Evolutionary conservation across 345 rosid genomes (phyloP), one percentile per base, ranked within the genome.

Genomic region (Lepidium africanum): DNA sequence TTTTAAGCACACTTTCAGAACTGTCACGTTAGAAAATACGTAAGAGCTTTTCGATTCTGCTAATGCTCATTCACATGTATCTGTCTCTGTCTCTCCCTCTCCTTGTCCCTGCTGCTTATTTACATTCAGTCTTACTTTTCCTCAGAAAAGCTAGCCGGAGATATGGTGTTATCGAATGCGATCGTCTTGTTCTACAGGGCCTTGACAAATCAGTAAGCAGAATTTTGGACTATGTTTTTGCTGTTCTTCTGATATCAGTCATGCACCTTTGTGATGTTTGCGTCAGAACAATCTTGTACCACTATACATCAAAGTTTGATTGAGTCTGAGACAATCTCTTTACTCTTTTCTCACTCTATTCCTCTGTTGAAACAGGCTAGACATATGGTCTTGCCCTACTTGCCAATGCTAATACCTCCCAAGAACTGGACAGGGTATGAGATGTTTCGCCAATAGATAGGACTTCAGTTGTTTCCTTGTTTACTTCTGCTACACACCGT

Each of bases 371-470:
- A 75, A 40, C 95, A 95, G 99, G 99, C 96, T 51, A 85, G 91
- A 75, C 96, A 91, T 80, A 91, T 91, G 97, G 96, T 95, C 74
- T 87, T 95, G 71, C 97, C 97, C 71, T 91, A 95, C 75, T 83
- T 95, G 93, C 99, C 99, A 40, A 95, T 95, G 99, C 59, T 95
- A 76, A 78, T 95, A 66, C 96, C 99, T 64, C 97, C 99, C 17
- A 27, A 69, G 77, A 85, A 91, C 70, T 95, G 99, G 99, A 86
- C 80, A 72, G 92, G 96, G 99, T 95, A 89, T 69, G 86, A 12
- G n/a, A 41, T 83, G 41, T 41, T 52, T 58, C 33, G 5, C 47
- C 33, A 49, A 35, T 65, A 57, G 11, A 41, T 40, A 50, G 48
- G 33, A 58, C 55, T 57, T 65, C 1, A 14, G 32, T 59, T 57